Evolutionary conservation across 2,329 filamentous ascomycete genomes (phyloP).

Genomic region (Emmonsiellopsis sp.): DNA sequence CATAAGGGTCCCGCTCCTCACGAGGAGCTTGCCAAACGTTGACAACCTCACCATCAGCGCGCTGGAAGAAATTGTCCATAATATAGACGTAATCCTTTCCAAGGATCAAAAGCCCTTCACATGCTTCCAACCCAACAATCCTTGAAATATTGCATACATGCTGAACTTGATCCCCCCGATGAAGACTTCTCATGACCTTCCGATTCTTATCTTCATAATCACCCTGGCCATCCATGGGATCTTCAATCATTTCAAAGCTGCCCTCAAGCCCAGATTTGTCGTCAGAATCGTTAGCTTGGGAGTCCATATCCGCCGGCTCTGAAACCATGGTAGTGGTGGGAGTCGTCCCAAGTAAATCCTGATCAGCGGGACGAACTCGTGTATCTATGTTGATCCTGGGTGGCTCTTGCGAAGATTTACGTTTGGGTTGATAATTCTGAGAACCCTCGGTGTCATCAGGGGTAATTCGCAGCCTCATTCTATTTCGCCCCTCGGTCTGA

Average conservation of each 20-base stretch:
- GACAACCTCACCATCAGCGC: constrained; percentile 90
- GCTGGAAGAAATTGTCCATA: constrained; percentile 92
- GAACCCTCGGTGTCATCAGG: constrained; percentile 63
- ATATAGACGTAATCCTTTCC: constrained; percentile 90
- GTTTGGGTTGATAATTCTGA: constrained; percentile 76
- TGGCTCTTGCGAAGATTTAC: constrained; percentile 51
- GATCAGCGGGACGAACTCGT: constrained; percentile 27
- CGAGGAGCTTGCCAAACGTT: constrained; percentile 88
- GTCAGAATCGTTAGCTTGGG: constrained; percentile 23
- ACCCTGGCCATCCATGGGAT: constrained; percentile 76
- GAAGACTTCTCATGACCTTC: constrained; percentile 89
- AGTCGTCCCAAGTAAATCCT: constrained; percentile 32
- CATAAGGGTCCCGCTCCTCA: constrained; percentile 90
- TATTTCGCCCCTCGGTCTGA: constrained; percentile 87
- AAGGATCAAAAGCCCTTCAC: constrained; percentile 85
- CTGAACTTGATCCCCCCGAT: constrained; percentile 84
- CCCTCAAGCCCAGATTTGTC: constrained; percentile 56
- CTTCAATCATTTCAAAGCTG: constrained; percentile 92
- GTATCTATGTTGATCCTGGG: constrained; percentile 39
- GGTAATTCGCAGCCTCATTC: constrained; percentile 82
- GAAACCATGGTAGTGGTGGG: constrained; percentile 22
- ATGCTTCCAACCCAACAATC: constrained; percentile 85
- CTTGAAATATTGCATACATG: constrained; percentile 92
- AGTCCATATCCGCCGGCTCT: constrained; percentile 24
- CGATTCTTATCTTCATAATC: constrained; percentile 96